These are phyloP conservation scores for Arthrobotrys iridis DNA, from an alignment of 2,329 filamentous ascomycete species.

Conservation along the genomic window DNA sequence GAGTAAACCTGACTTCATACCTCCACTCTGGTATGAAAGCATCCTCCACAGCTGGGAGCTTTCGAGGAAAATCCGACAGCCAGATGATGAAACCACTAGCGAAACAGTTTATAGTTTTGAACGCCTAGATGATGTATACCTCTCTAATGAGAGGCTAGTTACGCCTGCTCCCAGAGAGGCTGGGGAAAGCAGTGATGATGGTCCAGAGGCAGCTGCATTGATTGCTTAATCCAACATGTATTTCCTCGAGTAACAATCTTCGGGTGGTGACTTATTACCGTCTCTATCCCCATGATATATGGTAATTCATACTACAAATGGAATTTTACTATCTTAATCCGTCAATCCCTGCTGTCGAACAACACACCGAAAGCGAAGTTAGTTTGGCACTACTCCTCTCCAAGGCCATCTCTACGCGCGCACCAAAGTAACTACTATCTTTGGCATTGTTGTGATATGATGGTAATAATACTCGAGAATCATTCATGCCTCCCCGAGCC, in stretches of 20 bases:
- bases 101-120: slow-evolving; percentile 13
- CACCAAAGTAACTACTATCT: too few relatives aligned
- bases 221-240: too few relatives aligned
- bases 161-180: neutral
- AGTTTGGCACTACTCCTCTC: too few relatives aligned
- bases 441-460: neutral
- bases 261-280: too few relatives aligned
- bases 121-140: slow-evolving; percentile 32
- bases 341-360: too few relatives aligned
- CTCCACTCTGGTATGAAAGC: slow-evolving; percentile 38
- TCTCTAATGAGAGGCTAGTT: slow-evolving; percentile 12
- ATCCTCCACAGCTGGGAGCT: slow-evolving; percentile 40
- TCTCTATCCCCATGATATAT: too few relatives aligned
- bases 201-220: too few relatives aligned
- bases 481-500: neutral
- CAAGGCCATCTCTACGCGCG: too few relatives aligned
- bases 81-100: neutral
- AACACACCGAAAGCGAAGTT: too few relatives aligned
- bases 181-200: neutral
- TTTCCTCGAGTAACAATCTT: too few relatives aligned
- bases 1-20: slow-evolving; percentile 3
- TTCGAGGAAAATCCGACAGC: neutral
- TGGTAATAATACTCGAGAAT: neutral
- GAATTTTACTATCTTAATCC: too few relatives aligned
- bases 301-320: too few relatives aligned